Evolutionary conservation across 2,329 filamentous ascomycete species (phyloP).

Genomic region (Podosphaera aphanis): DNA sequence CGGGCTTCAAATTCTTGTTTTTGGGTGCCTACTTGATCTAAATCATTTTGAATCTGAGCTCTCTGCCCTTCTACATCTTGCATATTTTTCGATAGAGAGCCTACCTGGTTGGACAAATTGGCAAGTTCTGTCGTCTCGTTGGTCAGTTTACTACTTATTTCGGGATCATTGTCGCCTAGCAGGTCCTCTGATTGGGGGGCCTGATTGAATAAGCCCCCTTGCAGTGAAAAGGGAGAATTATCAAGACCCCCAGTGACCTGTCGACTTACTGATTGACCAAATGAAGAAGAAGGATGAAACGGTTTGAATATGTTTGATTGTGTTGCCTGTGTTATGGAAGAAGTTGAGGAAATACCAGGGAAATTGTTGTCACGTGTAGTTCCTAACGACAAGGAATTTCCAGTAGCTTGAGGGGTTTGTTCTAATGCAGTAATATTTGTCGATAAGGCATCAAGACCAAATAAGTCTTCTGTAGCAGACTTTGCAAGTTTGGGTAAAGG

Average conservation of each 20-base stretch:
- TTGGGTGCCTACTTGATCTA: constrained; percentile 60
- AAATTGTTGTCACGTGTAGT: constrained; percentile 13
- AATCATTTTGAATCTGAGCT: constrained; percentile 52
- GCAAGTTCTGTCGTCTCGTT: constrained; percentile 80
- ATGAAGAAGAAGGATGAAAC: constrained; percentile 78
- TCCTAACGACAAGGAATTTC: constrained; percentile 37
- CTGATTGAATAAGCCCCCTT: constrained; percentile 19
- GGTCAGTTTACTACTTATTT: constrained; percentile 68
- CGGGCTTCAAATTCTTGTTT: constrained; percentile 86
- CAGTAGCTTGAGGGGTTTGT: constrained; percentile 44
- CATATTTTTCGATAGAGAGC: constrained; percentile 77
- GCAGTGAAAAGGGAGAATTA: constrained; percentile 13
- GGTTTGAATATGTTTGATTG: constrained; percentile 43
- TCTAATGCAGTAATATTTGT: constrained; percentile 23
- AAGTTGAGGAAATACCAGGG: constrained; percentile 11
- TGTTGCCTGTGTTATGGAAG: constrained; percentile 9
- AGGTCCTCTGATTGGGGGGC: constrained; percentile 50
- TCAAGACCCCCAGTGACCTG: constrained; percentile 42
- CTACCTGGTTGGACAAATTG: constrained; percentile 88
- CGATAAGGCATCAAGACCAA: constrained; percentile 60
- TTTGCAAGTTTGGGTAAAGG: constrained; percentile 30
- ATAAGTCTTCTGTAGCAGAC: constrained; percentile 79
- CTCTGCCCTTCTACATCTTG: constrained; percentile 76
- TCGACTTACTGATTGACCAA: constrained; percentile 59
- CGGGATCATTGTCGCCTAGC: constrained; percentile 71